These are phyloP conservation scores for Deinandra increscens DNA, from an alignment of 129 eudicot species.

Conservation along the genomic window DNA sequence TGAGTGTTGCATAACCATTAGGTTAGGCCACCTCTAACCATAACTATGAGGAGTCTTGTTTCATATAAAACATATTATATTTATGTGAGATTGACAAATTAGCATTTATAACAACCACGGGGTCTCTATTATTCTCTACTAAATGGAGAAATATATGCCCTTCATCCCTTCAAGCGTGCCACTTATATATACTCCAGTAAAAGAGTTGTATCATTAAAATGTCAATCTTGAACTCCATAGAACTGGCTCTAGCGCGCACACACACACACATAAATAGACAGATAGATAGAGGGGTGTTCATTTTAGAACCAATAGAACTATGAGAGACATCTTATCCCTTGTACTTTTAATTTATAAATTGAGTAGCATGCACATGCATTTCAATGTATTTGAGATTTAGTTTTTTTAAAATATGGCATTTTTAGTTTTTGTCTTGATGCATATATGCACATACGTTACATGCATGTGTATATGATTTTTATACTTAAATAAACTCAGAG, in stretches of 20 bases:
- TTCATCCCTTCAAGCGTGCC: background rate
- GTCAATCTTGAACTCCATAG: background rate
- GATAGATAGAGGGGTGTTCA: too few relatives aligned
- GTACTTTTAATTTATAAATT: too few relatives aligned
- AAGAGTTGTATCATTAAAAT: background rate
- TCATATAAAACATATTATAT: background rate
- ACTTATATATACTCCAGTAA: background rate
- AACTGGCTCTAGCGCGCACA: background rate
- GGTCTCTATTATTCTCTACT: background rate
- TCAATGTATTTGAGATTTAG: too few relatives aligned
- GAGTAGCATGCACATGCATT: too few relatives aligned
- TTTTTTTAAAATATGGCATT: too few relatives aligned
- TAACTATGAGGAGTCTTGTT: constrained; percentile 1
- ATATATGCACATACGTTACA: too few relatives aligned
- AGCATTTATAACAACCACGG: background rate
- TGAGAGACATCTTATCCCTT: too few relatives aligned
- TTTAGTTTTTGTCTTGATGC: too few relatives aligned
- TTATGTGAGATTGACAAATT: background rate
- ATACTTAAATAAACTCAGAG: too few relatives aligned
- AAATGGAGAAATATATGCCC: background rate
- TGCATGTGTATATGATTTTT: too few relatives aligned
- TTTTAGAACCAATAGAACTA: too few relatives aligned
- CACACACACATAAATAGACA: background rate
- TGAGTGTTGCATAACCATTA: background rate
- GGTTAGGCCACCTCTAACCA: background rate